These are phyloP conservation scores for Rhodotorula sp. DNA, from an alignment of 1,284 basidiomycete genomes.

Conservation along the genomic window DNA sequence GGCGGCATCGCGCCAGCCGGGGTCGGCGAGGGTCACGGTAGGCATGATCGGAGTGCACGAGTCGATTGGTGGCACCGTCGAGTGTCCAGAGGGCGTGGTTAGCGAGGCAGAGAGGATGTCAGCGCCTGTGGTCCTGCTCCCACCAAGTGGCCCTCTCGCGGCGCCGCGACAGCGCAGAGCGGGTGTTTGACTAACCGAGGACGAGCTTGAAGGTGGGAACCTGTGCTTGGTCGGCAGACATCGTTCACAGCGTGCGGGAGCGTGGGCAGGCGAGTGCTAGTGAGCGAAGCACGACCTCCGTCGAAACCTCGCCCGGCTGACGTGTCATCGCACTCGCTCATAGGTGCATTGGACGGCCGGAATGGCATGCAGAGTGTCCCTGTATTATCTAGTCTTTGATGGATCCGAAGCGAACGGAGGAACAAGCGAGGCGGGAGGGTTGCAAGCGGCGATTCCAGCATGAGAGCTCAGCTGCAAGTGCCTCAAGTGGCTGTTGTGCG, in stretches of 20 bases:
- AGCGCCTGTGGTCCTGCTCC: slow-evolving; percentile 9
- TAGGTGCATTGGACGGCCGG: too few relatives aligned
- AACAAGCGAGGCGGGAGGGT: too few relatives aligned
- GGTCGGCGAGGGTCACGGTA: not conserved
- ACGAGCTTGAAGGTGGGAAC: slow-evolving; percentile 99
- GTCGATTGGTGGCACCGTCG: too few relatives aligned
- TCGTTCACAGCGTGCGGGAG: not conserved
- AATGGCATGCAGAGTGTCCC: too few relatives aligned
- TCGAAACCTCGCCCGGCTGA: too few relatives aligned
- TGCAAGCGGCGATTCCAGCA: not conserved
- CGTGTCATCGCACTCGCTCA: too few relatives aligned
- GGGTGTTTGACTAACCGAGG: slow-evolving; percentile 66
- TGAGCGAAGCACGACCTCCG: too few relatives aligned
- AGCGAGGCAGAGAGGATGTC: slow-evolving; percentile 23
- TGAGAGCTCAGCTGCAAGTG: too few relatives aligned
- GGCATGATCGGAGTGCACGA: not conserved
- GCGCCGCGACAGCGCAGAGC: not conserved
- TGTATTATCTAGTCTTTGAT: too few relatives aligned
- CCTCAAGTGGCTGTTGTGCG: too few relatives aligned
- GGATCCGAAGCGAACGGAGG: too few relatives aligned
- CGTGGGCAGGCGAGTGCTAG: not conserved
- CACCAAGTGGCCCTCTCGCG: not conserved
- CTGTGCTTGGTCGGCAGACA: slow-evolving; percentile 39
- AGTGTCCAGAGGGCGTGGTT: slow-evolving; percentile 45
- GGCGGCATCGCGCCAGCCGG: not conserved